Evolutionary conservation across 2,329 filamentous ascomycete species (phyloP).

Genomic region (Fusarium continuum): DNA sequence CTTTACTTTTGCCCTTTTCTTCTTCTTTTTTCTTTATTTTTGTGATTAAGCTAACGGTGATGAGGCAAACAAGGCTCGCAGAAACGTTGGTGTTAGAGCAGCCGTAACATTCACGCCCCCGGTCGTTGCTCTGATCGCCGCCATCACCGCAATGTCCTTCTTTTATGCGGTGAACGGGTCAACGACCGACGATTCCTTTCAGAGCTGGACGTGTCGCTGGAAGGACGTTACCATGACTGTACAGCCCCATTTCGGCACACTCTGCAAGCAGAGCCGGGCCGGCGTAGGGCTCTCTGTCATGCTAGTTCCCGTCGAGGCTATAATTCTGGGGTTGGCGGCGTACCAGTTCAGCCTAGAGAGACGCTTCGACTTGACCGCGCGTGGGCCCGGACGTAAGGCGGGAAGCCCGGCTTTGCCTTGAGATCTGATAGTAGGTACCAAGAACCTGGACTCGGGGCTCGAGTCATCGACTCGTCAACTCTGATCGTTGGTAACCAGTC

Average conservation of each 20-base stretch:
- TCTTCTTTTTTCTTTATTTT: slow-evolving; percentile 1
- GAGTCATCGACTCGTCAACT: not conserved
- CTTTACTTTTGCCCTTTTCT: not conserved
- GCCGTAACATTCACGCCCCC: slow-evolving; percentile 43
- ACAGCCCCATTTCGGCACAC: slow-evolving; percentile 63
- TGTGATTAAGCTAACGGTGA: slow-evolving; percentile 21
- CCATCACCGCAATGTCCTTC: slow-evolving; percentile 63
- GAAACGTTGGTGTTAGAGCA: slow-evolving; percentile 29
- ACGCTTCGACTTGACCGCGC: slow-evolving; percentile 44
- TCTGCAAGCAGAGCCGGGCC: slow-evolving; percentile 66
- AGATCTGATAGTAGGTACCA: slow-evolving; percentile 10
- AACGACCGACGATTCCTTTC: slow-evolving; percentile 60
- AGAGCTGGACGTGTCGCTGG: slow-evolving; percentile 73
- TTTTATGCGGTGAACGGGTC: slow-evolving; percentile 67
- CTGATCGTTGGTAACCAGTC: not conserved
- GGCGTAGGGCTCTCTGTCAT: slow-evolving; percentile 64
- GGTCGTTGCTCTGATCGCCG: slow-evolving; percentile 47
- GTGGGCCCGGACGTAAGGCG: slow-evolving; percentile 47
- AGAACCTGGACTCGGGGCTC: slow-evolving; percentile 10
- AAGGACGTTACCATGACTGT: slow-evolving; percentile 59
- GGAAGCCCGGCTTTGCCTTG: slow-evolving; percentile 45
- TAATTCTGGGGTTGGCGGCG: slow-evolving; percentile 57
- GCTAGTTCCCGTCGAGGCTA: slow-evolving; percentile 65
- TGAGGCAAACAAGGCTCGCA: slow-evolving; percentile 32
- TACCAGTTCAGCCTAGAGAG: slow-evolving; percentile 58